Evolutionary conservation across 176 grass and related monocot species (phyloP), one percentile per base, ranked within the genome.

Genomic region (Carex scoparia): DNA sequence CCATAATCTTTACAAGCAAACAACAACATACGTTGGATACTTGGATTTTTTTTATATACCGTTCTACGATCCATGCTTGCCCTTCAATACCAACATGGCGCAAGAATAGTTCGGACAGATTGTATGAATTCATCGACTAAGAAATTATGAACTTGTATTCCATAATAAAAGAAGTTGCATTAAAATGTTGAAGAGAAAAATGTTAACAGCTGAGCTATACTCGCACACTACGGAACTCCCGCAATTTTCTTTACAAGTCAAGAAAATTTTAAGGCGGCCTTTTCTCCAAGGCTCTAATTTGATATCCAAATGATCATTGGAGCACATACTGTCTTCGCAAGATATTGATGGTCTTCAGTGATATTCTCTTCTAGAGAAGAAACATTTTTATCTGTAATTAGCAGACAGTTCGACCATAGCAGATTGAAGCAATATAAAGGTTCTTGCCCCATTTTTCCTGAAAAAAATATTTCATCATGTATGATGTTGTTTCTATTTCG

Each of bases 391-490:
- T 57, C 30, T 18, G 35, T 19, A 61, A 62, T 93, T 88, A 95
- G 69, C 89, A 89, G 37, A 92, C 91, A 40, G 94, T 93, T 51
- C 90, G 87, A 0, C 89, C 94, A 2, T 89, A 95, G 94, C 94
- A 91, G 65, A 95, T 82, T 0, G 89, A 89, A 10, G 87, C 86
- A 19, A 95, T 88, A 38, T 95, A 95, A 30, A 95, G 73, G 73
- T 91, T 88, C 80, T 95, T 95, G 0, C 62, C 69, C 93, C 93
- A 95, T 91, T 95, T 95, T 79, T 95, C 93, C 93, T 95, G 77
- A 27, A 81, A 80, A 46, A 46, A 4, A 5, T 16, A 23, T 31
- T 27, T 30, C 7, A 13, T 9, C 37, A 59, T n/a, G 10, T 57
- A 89, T 78, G 76, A 87, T 15, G 65, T 64, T n/a, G 30, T 12